Evolutionary conservation across 73 alveolate species (phyloP).

Genomic region (Diophrys sp.): DNA sequence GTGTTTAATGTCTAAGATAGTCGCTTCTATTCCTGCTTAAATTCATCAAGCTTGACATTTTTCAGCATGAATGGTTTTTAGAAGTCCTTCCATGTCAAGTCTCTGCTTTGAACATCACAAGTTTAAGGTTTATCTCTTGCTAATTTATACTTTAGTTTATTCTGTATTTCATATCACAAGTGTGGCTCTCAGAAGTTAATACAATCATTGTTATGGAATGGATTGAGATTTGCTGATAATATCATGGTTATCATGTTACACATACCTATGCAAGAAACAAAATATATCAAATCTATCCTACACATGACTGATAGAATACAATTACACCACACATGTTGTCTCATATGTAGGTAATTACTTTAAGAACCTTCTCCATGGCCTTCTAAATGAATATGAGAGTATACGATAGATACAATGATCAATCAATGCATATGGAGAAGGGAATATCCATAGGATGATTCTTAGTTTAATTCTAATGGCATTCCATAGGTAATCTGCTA

Average conservation of each 20-base stretch:
- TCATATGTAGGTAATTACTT: neutral
- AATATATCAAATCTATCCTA: neutral
- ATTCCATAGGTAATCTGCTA: neutral
- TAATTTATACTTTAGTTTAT: too few relatives aligned
- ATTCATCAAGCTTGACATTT: too few relatives aligned
- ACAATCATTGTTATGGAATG: too few relatives aligned
- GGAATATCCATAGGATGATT: neutral
- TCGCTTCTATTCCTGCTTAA: too few relatives aligned
- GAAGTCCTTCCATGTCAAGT: too few relatives aligned
- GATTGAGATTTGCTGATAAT: neutral
- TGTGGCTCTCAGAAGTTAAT: too few relatives aligned
- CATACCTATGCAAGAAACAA: neutral
- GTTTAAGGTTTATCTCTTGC: too few relatives aligned
- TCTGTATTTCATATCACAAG: too few relatives aligned
- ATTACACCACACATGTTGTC: neutral
- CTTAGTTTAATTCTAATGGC: neutral
- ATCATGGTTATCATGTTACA: neutral
- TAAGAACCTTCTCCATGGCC: neutral
- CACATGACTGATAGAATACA: neutral
- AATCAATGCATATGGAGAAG: neutral
- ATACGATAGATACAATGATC: neutral
- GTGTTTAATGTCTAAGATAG: too few relatives aligned
- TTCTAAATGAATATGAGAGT: neutral
- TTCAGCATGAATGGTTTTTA: too few relatives aligned
- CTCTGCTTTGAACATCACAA: too few relatives aligned